Base-by-base conservation (phyloP, 192 early-diverging fungal species). In the Spizellomyces punctatus region DNA sequence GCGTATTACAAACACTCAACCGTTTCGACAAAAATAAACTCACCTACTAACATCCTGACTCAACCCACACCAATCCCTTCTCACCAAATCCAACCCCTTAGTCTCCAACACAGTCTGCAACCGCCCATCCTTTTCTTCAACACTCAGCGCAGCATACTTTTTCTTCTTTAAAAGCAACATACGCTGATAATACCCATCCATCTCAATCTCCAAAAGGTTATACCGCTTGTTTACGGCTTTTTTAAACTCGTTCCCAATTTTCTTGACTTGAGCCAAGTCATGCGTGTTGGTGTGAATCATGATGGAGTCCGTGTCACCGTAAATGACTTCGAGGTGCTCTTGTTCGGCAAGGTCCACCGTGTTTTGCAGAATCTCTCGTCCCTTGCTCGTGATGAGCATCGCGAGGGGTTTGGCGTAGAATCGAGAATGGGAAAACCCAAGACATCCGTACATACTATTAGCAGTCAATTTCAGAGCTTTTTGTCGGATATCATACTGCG, bases 271-370 rank as follows among this genome's bases (percentile, higher is more conserved):
- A 0, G 77, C 73, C 0, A 98, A 72, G 42, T 92, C 85, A 8
- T 74, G 84, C 6, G 89, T 86, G 70, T 91, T 88, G 4, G 96
- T 98, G 72, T 95, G 83, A 54, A 99, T 92, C 96, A 99, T 98
- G 63, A 99, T 94, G 0, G 96, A 98, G 79, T 99, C 98, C 4
- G 98, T 99, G 73, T 99, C 98, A 65, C 98, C 98, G 82, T 99
- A 99, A 76, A 99, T 96, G 5, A 99, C 96, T 76, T 99, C 92
- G 36, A 97, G 82, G 0, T 89, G 85, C 10, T 91, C 86, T 16
- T 84, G 65, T 16, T 86, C 82, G 0, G 96, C 98, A 21, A 99
- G 78, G 45, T 92, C 84, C 10, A 94, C 93, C 4, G 98, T 99
- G 61, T 88, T 89, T 76, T 96, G 96, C 49, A 99, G 75, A 79